Evolutionary conservation across 441 rosid genomes (phyloP), one percentile per base, ranked within the genome.

Genomic region (Arabidopsis hybrid): DNA sequence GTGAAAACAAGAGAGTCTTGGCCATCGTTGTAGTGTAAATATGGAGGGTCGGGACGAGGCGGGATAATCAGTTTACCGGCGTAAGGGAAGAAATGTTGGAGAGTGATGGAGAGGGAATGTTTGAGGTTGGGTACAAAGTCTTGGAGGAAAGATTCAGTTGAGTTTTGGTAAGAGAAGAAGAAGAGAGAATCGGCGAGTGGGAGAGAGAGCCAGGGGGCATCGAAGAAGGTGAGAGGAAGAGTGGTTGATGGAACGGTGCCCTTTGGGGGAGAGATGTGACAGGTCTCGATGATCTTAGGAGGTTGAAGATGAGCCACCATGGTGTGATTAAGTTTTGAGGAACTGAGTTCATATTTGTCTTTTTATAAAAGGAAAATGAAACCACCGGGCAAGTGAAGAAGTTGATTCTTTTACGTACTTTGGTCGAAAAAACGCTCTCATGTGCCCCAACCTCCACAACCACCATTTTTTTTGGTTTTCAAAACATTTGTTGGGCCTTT

Each of bases 31-130:
- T 69, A 75, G 31, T 51, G 11, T 4, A 75, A 35, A 64, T 26
- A 75, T 0, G 79, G 79, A 61, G 14, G 59, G 4, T 69, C 18
- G 0, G 79, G 79, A 17, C 79, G 65, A 21, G 79, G 60, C 2
- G 60, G 70, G 60, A 11, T 61, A 65, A 75, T 62, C 1, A 75
- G 31, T 9, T 69, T 55, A 36, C 74, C 70, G 10, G 74, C 74
- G 14, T 21, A 75, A 69, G 79, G 79, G 74, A 81, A 84, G 81
- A 84, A 90, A 42, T 80, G 87, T 17, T 40, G 81, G 67, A 90
- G 93, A 42, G 91, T 66, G 57, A 73, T 49, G 32, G 91, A 87
- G 12, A 90, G 88, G 26, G 93, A 86, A 36, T 64, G 69, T 49
- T 80, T 83, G 58, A 75, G 74, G 53, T 55, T 73, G 9, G 91